Conservation (phyloP, 1,139 yeast species). For the Hyphopichia burtonii region DNA sequence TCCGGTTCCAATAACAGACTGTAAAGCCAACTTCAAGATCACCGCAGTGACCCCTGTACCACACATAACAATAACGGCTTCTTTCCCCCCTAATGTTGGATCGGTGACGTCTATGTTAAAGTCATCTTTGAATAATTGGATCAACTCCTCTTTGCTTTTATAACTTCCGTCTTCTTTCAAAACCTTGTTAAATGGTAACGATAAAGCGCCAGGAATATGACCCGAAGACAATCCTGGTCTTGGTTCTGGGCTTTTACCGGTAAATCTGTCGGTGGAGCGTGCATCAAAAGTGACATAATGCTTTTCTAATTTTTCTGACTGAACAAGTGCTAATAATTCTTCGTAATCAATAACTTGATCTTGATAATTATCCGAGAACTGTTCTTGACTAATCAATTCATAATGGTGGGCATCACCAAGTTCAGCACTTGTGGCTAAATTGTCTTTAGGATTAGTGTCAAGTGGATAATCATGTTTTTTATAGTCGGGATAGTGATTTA, state of each 20-base stretch:
- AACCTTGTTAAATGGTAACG: constrained; percentile 72
- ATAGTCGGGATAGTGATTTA: constrained; percentile 68
- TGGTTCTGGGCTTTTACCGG: constrained; percentile 83
- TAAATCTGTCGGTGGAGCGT: constrained; percentile 69
- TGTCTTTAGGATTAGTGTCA: constrained; percentile 19
- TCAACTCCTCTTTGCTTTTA: constrained; percentile 46
- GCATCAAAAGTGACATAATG: constrained; percentile 74
- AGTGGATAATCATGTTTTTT: constrained; percentile 22
- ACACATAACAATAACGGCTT: constrained; percentile 81
- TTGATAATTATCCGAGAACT: constrained; percentile 30
- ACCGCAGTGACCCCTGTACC: constrained; percentile 97
- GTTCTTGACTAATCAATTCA: constrained; percentile 20
- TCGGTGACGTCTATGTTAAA: constrained; percentile 33
- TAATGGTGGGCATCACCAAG: constrained; percentile 10
- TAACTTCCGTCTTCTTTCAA: constrained; percentile 52
- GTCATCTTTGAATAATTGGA: constrained; percentile 41
- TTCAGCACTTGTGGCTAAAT: constrained; percentile 10
- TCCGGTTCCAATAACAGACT: constrained; percentile 55
- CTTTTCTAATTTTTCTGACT: constrained; percentile 43
- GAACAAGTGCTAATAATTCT: constrained; percentile 57
- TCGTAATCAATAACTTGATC: constrained; percentile 62
- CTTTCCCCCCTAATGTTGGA: constrained; percentile 24
- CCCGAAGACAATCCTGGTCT: constrained; percentile 86
- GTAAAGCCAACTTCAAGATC: constrained; percentile 57
- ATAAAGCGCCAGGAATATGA: constrained; percentile 77